These are phyloP conservation scores for Cicer bijugum DNA, from an alignment of 306 rosid species.

Conservation along the genomic window DNA sequence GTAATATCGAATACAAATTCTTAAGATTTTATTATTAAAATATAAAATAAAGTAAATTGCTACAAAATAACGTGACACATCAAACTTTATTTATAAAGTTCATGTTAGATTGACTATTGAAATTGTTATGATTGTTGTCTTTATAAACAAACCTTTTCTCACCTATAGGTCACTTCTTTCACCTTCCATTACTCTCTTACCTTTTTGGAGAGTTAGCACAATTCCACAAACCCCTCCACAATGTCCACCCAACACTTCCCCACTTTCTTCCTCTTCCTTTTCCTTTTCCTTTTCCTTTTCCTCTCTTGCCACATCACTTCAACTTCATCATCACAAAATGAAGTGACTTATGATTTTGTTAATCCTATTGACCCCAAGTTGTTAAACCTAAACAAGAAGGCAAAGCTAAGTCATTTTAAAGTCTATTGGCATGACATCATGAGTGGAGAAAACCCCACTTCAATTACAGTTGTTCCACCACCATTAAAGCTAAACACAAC, in stretches of 20 bases:
- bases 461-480: conserved; percentile 43
- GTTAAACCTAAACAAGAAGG: conserved; percentile 46
- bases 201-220: conserved; percentile 6
- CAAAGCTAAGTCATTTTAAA: conserved; percentile 63
- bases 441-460: conserved; percentile 46
- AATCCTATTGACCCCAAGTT: conserved; percentile 46
- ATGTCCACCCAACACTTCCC: conserved; percentile 28
- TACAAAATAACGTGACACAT: no score
- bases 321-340: not conserved
- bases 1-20: no score
- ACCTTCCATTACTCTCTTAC: not conserved
- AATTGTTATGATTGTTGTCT: not conserved
- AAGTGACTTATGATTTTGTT: conserved; percentile 30
- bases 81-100: no score
- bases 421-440: conserved; percentile 71
- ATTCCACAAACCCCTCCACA: conserved; percentile 11
- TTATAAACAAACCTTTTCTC: not conserved
- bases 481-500: conserved; percentile 28
- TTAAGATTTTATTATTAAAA: no score
- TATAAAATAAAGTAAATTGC: no score
- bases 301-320: not conserved
- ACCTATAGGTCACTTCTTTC: not conserved
- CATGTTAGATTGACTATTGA: no score
- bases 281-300: conserved; percentile 35
- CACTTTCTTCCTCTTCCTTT: conserved; percentile 35